phyloP scores from a whole-genome alignment of 2,329 filamentous ascomycete species.

The Exophiala oligosperma region DNA sequence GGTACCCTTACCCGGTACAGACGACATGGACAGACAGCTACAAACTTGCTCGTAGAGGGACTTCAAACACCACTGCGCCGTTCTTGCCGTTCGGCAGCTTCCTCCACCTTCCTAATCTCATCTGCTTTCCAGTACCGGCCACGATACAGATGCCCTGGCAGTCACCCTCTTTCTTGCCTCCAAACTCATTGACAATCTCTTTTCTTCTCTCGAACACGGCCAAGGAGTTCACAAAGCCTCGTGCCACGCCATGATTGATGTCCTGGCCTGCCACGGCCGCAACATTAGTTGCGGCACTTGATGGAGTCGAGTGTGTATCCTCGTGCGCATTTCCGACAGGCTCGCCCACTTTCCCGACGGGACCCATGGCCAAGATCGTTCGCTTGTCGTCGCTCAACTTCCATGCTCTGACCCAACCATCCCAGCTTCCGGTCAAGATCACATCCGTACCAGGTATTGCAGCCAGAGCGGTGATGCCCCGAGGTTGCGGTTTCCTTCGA shows the following conservation, averaged over 20 bases:
- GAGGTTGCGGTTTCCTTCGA: slow-evolving; percentile 66
- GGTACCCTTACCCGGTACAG: no score
- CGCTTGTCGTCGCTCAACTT: slow-evolving; percentile 79
- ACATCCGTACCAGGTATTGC: slow-evolving; percentile 89
- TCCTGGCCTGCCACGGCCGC: slow-evolving; percentile 40
- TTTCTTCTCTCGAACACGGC: slow-evolving; percentile 83
- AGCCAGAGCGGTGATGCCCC: slow-evolving; percentile 87
- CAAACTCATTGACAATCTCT: slow-evolving; percentile 56
- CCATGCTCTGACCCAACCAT: slow-evolving; percentile 85
- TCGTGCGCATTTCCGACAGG: slow-evolving; percentile 11
- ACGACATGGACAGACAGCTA: not conserved
- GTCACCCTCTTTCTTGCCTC: slow-evolving; percentile 44
- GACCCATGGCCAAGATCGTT: slow-evolving; percentile 70
- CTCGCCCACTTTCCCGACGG: slow-evolving; percentile 53
- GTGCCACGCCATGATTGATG: slow-evolving; percentile 23
- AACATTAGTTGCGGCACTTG: slow-evolving; percentile 68
- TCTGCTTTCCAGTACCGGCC: slow-evolving; percentile 83
- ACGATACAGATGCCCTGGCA: slow-evolving; percentile 72
- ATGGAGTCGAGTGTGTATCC: slow-evolving; percentile 24
- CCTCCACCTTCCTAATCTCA: slow-evolving; percentile 82
- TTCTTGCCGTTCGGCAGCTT: slow-evolving; percentile 64
- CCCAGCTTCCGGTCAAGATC: slow-evolving; percentile 91
- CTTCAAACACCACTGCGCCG: slow-evolving; percentile 83
- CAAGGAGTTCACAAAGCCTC: slow-evolving; percentile 84
- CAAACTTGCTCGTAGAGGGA: slow-evolving; percentile 50